Percentiles rank a stretch among this genome's conserved stretches.
These are phyloP conservation scores for Neurospora sp. DNA, from an alignment of 495 filamentous ascomycete species.

Conservation along the genomic window DNA sequence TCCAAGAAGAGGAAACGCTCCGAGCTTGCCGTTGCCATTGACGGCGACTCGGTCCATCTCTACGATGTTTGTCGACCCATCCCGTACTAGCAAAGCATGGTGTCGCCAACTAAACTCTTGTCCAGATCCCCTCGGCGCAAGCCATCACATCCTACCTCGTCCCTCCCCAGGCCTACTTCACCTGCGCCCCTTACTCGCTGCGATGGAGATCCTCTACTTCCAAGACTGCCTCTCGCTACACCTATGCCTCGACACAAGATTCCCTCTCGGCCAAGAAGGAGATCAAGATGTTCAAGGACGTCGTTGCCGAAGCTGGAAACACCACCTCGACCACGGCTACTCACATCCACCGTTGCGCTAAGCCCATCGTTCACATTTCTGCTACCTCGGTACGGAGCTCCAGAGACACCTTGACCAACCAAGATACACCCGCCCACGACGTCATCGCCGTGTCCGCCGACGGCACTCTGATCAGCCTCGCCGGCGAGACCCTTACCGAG, in stretches of 20 bases:
- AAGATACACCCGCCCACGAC: constrained; percentile 13
- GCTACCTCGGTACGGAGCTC: constrained; percentile 15
- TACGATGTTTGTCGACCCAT: constrained; percentile 58
- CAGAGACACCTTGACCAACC: background rate
- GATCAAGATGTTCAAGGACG: constrained; percentile 48
- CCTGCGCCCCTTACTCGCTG: constrained; percentile 66
- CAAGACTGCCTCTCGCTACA: constrained; percentile 53
- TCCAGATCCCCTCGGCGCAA: constrained; percentile 65
- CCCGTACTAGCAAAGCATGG: too few relatives aligned
- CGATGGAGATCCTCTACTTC: constrained; percentile 46
- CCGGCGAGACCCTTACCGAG: constrained; percentile 30
- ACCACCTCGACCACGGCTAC: constrained; percentile 27
- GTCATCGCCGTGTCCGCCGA: constrained; percentile 30
- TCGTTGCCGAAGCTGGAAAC: constrained; percentile 50
- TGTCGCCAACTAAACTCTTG: constrained; percentile 10
- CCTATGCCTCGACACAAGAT: constrained; percentile 49
- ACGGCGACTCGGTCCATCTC: constrained; percentile 84
- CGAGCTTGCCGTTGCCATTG: constrained; percentile 76
- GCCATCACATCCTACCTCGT: constrained; percentile 77
- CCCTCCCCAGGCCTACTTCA: constrained; percentile 69
- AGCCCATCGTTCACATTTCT: constrained; percentile 19
- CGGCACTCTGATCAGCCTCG: constrained; percentile 27
- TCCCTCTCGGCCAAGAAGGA: constrained; percentile 22
- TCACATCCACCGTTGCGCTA: constrained; percentile 7
- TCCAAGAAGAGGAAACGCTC: constrained; percentile 73